A percentile compares a stretch with the other conserved stretches of the same genome.
These are phyloP conservation scores for Plasmodium coatneyi DNA, from an alignment of 169 alveolate species.

Conservation along the genomic window DNA sequence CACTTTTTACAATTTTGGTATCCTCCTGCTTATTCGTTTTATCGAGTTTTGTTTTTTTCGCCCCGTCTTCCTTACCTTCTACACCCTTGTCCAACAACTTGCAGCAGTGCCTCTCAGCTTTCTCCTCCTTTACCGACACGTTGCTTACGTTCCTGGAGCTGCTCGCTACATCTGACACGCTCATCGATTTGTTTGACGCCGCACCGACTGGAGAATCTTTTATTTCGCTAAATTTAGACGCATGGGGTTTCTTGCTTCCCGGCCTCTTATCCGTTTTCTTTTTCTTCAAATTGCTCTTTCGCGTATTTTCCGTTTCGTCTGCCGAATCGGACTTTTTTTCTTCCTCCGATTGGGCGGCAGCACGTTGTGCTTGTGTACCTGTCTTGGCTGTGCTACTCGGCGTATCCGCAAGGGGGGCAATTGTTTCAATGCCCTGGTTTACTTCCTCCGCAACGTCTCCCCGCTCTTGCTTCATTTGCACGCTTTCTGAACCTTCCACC, in stretches of 20 bases:
- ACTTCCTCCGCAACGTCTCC: neutral
- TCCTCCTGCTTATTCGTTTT: neutral
- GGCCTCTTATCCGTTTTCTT: neutral
- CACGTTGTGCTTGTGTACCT: neutral
- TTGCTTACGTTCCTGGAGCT: neutral
- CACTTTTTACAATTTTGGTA: neutral
- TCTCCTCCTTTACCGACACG: slow-evolving; percentile 13
- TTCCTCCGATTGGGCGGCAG: neutral
- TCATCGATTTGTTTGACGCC: neutral
- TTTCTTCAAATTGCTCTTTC: slow-evolving; percentile 11
- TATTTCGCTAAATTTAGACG: slow-evolving; percentile 17
- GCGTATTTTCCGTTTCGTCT: neutral
- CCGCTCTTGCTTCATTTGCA: neutral
- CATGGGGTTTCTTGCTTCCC: neutral
- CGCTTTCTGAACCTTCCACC: neutral
- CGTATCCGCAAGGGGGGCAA: neutral
- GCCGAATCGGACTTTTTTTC: neutral
- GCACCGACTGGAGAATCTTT: neutral
- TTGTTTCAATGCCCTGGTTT: neutral
- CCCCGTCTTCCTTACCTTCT: neutral
- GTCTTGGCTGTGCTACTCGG: neutral
- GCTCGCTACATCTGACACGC: neutral
- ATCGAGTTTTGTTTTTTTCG: neutral
- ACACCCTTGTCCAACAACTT: slow-evolving; percentile 17
- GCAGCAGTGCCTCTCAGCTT: slow-evolving; percentile 8